Base-by-base conservation (phyloP, 2,329 filamentous ascomycete species). In the Venturia oleaginea region DNA sequence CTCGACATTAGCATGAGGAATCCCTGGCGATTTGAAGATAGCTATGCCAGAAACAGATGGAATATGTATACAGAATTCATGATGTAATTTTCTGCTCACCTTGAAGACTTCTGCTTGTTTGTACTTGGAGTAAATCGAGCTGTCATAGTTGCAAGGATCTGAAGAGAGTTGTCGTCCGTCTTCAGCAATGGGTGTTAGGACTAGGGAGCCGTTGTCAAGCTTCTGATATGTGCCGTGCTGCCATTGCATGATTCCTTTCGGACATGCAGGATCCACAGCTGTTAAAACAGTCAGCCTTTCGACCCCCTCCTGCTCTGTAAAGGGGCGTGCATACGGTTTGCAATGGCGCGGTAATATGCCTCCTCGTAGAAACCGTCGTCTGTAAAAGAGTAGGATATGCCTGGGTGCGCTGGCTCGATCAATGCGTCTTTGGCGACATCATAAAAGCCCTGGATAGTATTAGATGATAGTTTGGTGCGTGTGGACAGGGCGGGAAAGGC, bases 311-410 rank as follows among this genome's bases (percentile, higher is more conserved):
- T 55, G 8, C 30, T 22, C 37, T 22, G 22, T 65, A 32, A 30
- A 43, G 60, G 22, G 42, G 57, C 22, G 54, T 46, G 80, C 84
- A 73, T 75, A 88, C 86, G 87, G 72, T 90, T 89, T 59, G 87
- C 76, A 70, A 89, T 75, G 11, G 86, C 86, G 67, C 87, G 81
- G 73, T 89, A 91, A 73, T 87, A 85, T 17, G 88, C 86, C 70
- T 85, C 81, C 75, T 91, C 88, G 71, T 82, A 91, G 73, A 81
- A 80, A 27, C 87, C 87, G 71, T 89, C 84, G 48, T 75, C 78
- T 4, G 85, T 86, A 74, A 91, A 91, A 13, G 88, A 90, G 76
- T 89, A 91, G 19, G 87, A 89, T 68, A 89, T 88, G 30, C 88
- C 88, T 0, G 87, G 84, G 67, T 84, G 79, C 8, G 76, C 77